phyloP scores from a whole-genome alignment of 345 rosid species.

The Bruguiera parviflora region DNA sequence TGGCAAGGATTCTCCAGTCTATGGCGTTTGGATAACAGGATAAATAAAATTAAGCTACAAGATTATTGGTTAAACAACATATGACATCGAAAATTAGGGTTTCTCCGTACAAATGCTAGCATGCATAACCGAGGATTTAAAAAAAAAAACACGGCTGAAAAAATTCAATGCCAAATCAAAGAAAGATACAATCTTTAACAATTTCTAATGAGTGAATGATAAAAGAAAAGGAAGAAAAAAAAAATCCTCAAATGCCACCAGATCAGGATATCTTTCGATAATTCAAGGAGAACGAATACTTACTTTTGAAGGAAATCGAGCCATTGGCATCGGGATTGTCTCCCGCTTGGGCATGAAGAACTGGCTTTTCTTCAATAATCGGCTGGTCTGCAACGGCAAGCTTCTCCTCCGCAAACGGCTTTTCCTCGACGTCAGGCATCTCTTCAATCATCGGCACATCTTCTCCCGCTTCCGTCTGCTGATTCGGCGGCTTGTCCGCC shows the following conservation, averaged over 20 bases:
- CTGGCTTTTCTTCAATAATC: slow-evolving; percentile 22
- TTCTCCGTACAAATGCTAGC: too few species aligned
- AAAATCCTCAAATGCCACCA: neutral
- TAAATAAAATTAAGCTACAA: too few species aligned
- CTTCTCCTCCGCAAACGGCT: neutral
- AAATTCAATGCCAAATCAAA: neutral
- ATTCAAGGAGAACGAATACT: slow-evolving; percentile 17
- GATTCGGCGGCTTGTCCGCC: slow-evolving; percentile 41
- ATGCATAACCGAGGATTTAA: too few species aligned
- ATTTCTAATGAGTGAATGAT: neutral
- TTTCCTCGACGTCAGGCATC: slow-evolving; percentile 3
- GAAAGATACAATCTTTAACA: slow-evolving; percentile 6
- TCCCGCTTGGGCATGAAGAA: slow-evolving; percentile 22
- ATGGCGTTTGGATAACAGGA: too few species aligned
- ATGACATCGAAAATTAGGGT: too few species aligned
- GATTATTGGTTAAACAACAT: too few species aligned
- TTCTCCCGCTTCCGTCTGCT: slow-evolving; percentile 26
- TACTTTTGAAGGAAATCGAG: slow-evolving; percentile 37
- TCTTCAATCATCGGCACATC: slow-evolving; percentile 28
- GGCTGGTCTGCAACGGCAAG: neutral
- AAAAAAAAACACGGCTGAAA: too few species aligned
- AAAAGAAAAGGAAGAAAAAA: too few species aligned
- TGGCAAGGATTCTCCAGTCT: neutral
- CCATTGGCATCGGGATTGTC: slow-evolving; percentile 26
- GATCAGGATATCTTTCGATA: neutral